Evolutionary conservation across 1,284 basidiomycete genomes (phyloP), one percentile per base, ranked within the genome.

Genomic region (Sanghuangporus baumii): DNA sequence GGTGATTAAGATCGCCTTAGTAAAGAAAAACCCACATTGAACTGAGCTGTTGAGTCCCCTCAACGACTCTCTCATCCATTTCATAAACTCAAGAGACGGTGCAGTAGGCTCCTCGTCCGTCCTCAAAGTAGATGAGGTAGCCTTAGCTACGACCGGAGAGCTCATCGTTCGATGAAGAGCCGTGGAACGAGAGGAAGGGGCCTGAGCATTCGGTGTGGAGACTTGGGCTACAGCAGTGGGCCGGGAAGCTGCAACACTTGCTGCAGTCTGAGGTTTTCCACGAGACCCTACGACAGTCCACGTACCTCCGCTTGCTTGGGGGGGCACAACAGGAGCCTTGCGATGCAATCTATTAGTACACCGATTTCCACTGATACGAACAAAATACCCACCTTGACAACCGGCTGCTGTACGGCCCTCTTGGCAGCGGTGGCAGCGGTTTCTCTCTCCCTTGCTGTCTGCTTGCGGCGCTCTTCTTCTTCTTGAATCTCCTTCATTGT

Each of bases 401-500:
- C 87, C 31, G 87, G 85, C 67, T 95, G 93, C 14, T 91, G 89
- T 70, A 94, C 91, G 4, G 80, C 88, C 64, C 93, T 81, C 73
- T 89, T 85, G 14, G 84, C 77, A 38, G 82, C 78, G 41, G 79
- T 76, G 48, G 81, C 75, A 20, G 82, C 80, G 59, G 79, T 71
- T 65, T 76, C 77, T 55, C 81, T 82, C 66, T 91, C 88, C 69
- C 87, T 89, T 14, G 79, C 76, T 1, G 77, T 81, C 60, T 78
- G 72, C 80, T 93, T 94, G 67, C 88, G 81, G 67, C 79, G 84
- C 76, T 97, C 91, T 73, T 99, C 96, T 71, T 99, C 96, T 74
- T 98, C 95, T 74, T 98, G 94, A 55, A 99, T 99, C 78, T 99
- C 95, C 79, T 96, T 97, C 86, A 99, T 90, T 2, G 93, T 93